These are phyloP conservation scores for Platanthera zijinensis DNA, from an alignment of 106 monocot genomes.

Conservation along the genomic window DNA sequence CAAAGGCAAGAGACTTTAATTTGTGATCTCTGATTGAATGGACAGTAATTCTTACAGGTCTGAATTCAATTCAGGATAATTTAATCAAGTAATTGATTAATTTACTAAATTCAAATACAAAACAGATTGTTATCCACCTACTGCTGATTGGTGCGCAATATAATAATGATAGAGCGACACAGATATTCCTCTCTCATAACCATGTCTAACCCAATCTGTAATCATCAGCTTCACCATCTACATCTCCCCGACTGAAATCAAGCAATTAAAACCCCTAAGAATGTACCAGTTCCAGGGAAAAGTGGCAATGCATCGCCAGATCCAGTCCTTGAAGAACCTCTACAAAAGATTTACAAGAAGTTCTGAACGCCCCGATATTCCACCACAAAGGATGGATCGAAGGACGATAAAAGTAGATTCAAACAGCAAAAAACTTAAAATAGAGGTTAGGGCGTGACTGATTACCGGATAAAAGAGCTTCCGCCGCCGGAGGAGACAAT, in stretches of 20 bases:
- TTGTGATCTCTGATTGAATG: background rate
- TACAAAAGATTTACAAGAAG: background rate
- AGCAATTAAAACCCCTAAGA: background rate
- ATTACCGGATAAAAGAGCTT: slow-evolving; percentile 64
- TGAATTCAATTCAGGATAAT: background rate
- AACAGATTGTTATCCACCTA: background rate
- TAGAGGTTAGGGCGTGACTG: background rate
- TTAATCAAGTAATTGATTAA: background rate
- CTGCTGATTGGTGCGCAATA: background rate
- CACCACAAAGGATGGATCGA: background rate
- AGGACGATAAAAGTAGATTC: background rate
- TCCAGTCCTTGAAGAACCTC: background rate
- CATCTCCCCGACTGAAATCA: background rate
- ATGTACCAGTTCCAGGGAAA: background rate
- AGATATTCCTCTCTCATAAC: background rate
- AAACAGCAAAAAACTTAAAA: background rate
- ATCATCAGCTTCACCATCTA: background rate
- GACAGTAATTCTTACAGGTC: background rate
- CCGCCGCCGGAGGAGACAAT: slow-evolving; percentile 47
- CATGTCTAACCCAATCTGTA: background rate
- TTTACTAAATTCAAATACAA: background rate
- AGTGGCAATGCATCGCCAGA: background rate
- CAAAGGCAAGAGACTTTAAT: background rate
- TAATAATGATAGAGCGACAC: background rate
- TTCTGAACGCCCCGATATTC: background rate